Conservation (phyloP, 768 basidiomycete species). For the Sarcomyxa edulis region DNA sequence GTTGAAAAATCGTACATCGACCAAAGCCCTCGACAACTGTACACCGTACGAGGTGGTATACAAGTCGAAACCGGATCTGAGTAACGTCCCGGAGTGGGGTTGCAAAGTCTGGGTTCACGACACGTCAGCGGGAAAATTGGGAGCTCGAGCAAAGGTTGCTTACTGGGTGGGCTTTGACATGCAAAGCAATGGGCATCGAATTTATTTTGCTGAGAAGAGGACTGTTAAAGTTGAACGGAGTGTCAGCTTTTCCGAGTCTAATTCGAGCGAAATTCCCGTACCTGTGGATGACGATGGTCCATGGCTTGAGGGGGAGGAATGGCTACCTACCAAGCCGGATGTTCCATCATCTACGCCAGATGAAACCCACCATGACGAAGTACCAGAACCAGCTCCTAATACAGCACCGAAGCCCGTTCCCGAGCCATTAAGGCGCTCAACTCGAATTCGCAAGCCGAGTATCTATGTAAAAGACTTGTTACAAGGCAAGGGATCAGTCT, state of each 20-base stretch:
- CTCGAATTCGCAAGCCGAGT: too few relatives aligned
- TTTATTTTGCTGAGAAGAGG: slow-evolving; percentile 22
- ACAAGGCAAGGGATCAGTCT: too few relatives aligned
- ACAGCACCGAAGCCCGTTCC: too few relatives aligned
- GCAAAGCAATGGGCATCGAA: slow-evolving; percentile 22
- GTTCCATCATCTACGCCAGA: too few relatives aligned
- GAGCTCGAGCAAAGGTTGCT: slow-evolving; percentile 16
- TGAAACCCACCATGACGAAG: too few relatives aligned
- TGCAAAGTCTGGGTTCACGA: slow-evolving; percentile 21
- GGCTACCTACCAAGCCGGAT: too few relatives aligned
- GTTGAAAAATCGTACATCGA: slow-evolving; percentile 27
- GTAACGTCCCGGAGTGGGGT: slow-evolving; percentile 22
- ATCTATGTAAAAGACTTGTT: too few relatives aligned
- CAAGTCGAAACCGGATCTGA: slow-evolving; percentile 23
- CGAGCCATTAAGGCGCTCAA: too few relatives aligned
- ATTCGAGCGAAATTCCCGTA: too few relatives aligned
- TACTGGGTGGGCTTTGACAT: slow-evolving; percentile 30
- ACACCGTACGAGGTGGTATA: slow-evolving; percentile 18
- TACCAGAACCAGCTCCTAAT: too few relatives aligned
- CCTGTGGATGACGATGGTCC: too few relatives aligned
- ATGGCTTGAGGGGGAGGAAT: too few relatives aligned
- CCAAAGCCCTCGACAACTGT: slow-evolving; percentile 14
- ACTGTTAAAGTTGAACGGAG: slow-evolving; percentile 24
- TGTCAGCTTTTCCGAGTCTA: slow-evolving; percentile 19
- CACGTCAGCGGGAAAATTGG: slow-evolving; percentile 17